Percentiles rank a stretch among this genome's conserved stretches.
Conservation (phyloP, 176 grass and related monocot species). For the Oryza australiensis region DNA sequence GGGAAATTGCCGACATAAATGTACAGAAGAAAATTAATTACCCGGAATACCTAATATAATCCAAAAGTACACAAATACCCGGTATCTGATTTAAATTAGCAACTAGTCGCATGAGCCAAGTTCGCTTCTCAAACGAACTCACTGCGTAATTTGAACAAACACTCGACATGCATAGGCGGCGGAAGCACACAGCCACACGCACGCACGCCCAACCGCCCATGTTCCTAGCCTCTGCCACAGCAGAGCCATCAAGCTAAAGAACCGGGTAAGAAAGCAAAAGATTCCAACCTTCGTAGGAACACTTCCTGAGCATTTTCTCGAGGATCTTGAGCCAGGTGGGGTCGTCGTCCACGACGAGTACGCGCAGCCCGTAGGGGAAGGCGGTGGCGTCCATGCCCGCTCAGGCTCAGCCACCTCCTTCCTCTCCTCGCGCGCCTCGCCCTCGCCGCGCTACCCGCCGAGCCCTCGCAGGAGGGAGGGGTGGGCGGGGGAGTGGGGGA, state of each 20-base stretch:
- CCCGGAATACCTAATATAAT: background rate
- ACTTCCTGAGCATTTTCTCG: constrained; percentile 99
- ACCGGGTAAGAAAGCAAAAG: constrained; percentile 41
- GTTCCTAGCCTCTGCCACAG: background rate
- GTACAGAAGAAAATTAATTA: background rate
- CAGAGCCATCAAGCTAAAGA: constrained; percentile 15
- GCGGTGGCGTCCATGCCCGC: constrained; percentile 56
- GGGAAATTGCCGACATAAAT: background rate
- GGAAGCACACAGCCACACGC: background rate
- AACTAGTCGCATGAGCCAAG: background rate
- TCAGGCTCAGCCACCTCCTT: constrained; percentile 24
- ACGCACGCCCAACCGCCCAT: background rate
- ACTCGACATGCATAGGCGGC: background rate
- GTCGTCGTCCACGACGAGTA: constrained; percentile 94
- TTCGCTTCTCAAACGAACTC: background rate
- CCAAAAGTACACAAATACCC: background rate
- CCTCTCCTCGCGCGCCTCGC: constrained; percentile 11
- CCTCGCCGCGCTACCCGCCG: constrained; percentile 8
- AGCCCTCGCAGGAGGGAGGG: background rate
- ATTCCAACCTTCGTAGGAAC: constrained; percentile 90
- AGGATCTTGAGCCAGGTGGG: constrained; percentile 99
- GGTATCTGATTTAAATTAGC: background rate
- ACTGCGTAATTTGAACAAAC: constrained; percentile 36
- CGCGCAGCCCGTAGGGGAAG: constrained; percentile 93
- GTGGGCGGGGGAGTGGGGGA: constrained; percentile 12